Conservation (phyloP, 352 stramenopile genomes). For the Pythium sp. region DNA sequence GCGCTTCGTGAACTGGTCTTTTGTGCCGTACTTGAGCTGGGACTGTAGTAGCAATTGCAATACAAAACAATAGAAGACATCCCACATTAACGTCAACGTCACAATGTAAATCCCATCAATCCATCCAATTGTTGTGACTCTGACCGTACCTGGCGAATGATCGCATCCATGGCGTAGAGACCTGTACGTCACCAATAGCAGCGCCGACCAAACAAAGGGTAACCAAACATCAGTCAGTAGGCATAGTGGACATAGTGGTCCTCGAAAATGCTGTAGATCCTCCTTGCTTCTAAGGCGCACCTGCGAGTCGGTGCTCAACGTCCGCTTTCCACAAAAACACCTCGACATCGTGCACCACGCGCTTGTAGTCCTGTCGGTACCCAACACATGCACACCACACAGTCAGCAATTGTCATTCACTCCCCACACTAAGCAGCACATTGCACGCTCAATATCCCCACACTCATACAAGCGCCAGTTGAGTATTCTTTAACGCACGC, state of each 20-base stretch:
- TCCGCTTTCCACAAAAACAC: slow-evolving; percentile 83
- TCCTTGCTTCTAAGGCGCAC: slow-evolving; percentile 21
- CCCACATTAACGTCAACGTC: neutral
- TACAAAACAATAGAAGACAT: slow-evolving; percentile 6
- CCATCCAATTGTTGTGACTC: neutral
- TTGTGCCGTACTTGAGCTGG: slow-evolving; percentile 59
- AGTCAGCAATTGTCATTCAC: slow-evolving; percentile 16
- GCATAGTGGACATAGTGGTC: neutral
- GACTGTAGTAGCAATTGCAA: slow-evolving; percentile 30
- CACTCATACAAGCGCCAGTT: neutral
- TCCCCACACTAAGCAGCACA: neutral
- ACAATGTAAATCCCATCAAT: neutral
- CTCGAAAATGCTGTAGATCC: neutral
- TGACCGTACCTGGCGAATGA: slow-evolving; percentile 62
- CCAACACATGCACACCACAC: slow-evolving; percentile 9
- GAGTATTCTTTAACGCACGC: neutral
- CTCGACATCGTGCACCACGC: slow-evolving; percentile 85
- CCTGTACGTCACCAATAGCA: slow-evolving; percentile 23
- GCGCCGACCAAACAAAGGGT: neutral
- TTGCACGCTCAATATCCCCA: too few species aligned
- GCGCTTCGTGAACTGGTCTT: slow-evolving; percentile 75
- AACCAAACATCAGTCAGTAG: neutral
- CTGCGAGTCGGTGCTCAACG: slow-evolving; percentile 74
- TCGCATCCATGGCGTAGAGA: slow-evolving; percentile 81
- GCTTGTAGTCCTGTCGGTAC: slow-evolving; percentile 71